Evolutionary conservation across 2,329 filamentous ascomycete species (phyloP), one percentile per base, ranked within the genome.

Genomic region (Ascochyta rabiei): DNA sequence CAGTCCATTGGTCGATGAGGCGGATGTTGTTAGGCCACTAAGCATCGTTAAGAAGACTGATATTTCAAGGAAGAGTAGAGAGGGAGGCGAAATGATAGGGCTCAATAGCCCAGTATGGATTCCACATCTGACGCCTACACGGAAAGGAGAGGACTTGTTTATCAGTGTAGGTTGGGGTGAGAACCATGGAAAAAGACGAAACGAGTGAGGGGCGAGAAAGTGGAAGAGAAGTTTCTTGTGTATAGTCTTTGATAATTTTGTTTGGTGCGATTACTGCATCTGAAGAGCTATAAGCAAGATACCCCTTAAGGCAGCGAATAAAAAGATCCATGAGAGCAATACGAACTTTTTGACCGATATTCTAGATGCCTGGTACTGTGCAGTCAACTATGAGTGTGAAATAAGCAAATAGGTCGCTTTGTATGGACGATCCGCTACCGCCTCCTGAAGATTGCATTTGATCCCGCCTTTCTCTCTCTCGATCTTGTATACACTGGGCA

Each of bases 141-240:
- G 86, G 56, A 80, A 85, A 43, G 88, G 88, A 0, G 84, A 87
- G 23, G 86, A 90, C 68, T 67, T 90, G 55, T 87, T 83, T 35
- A 66, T 81, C 38, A 70, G 69, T 30, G 79, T 81, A 35, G 63
- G 63, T 7, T 68, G 65, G 63, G 47, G 60, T 31, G 55, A 26
- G 6, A 37, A 30, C 8, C 4, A 26, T 5, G 15, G 37, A 21
- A 23, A 19, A 21, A 7, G 35, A 9, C 19, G 45, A 12, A n/a
- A 16, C 15, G 33, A 16, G 1, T 23, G 28, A 39, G 3, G 0
- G 15, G 16, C 10, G 30, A n/a, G 24, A 1, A 18, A 2, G 3
- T 15, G 1, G 35, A 16, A 12, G 5, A 1, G 9, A 28, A 9
- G 3, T 42, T 42, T 46, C 37, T 42, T 55, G 52, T 55, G 31